These are phyloP conservation scores for Phytophthora uliginosa DNA, from an alignment of 352 stramenopile species.

Conservation along the genomic window DNA sequence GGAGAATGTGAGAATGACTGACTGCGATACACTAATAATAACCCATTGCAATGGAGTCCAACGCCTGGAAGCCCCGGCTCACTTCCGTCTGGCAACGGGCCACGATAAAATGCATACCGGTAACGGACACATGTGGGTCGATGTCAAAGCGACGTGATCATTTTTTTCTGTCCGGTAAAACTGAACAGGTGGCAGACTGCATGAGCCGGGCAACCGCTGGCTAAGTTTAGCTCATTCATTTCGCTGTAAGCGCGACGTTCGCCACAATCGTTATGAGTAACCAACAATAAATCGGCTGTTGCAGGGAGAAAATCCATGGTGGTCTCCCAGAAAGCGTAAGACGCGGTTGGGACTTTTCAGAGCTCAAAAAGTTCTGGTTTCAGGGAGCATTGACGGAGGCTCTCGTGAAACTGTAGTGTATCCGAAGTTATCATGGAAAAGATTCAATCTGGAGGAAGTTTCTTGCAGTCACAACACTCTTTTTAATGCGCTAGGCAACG, in stretches of 20 bases:
- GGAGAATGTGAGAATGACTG: not conserved
- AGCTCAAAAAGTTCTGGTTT: not conserved
- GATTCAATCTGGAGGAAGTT: too few species aligned
- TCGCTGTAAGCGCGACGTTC: not conserved
- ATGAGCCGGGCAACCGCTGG: not conserved
- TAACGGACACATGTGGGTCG: not conserved
- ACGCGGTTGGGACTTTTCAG: not conserved
- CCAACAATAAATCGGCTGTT: not conserved
- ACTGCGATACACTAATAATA: not conserved
- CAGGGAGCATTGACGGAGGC: too few species aligned
- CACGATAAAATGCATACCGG: not conserved
- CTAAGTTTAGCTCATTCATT: not conserved
- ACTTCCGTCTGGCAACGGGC: not conserved
- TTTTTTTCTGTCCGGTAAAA: conserved; percentile 4
- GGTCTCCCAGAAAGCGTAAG: not conserved
- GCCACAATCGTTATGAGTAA: not conserved
- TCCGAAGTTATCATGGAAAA: too few species aligned
- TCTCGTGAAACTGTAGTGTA: too few species aligned
- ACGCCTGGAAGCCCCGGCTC: conserved; percentile 3
- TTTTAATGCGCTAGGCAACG: too few species aligned
- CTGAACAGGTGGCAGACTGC: not conserved
- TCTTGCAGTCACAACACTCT: too few species aligned
- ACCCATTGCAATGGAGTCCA: not conserved
- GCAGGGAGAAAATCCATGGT: not conserved
- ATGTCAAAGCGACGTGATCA: conserved; percentile 1